These are phyloP conservation scores for Arachnopeziza araneosa DNA, from an alignment of 2,329 filamentous ascomycete species.

Conservation along the genomic window DNA sequence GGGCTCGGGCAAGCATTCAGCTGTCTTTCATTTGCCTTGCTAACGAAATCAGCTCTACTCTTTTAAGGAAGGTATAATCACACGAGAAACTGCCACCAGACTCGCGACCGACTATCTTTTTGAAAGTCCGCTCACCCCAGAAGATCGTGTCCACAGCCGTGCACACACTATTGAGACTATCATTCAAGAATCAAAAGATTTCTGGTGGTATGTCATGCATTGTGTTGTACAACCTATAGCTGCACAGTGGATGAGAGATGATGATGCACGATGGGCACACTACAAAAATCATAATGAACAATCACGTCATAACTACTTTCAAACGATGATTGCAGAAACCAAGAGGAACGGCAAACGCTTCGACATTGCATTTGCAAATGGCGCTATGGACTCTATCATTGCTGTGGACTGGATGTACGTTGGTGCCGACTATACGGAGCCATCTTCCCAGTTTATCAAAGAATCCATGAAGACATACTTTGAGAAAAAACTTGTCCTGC, in stretches of 20 bases:
- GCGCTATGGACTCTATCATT: background rate
- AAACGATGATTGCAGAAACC: background rate
- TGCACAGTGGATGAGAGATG: background rate
- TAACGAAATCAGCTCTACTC: no score
- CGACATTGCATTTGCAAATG: background rate
- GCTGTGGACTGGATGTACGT: background rate
- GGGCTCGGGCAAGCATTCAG: no score
- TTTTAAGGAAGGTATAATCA: background rate
- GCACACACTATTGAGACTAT: background rate
- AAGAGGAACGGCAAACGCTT: background rate
- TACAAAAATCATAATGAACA: background rate
- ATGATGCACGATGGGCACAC: background rate
- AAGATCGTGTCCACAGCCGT: background rate
- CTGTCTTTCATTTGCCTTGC: no score
- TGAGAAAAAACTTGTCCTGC: background rate
- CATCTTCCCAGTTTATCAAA: background rate
- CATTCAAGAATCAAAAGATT: background rate
- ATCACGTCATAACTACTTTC: background rate
- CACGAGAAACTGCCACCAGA: background rate
- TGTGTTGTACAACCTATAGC: background rate
- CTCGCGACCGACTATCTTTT: background rate
- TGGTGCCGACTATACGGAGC: background rate
- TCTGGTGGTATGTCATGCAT: background rate
- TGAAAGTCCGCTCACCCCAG: background rate
- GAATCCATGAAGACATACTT: background rate